These are phyloP conservation scores for Akebia trifoliata DNA, from an alignment of 164 flowering plant genomes.

Conservation along the genomic window DNA sequence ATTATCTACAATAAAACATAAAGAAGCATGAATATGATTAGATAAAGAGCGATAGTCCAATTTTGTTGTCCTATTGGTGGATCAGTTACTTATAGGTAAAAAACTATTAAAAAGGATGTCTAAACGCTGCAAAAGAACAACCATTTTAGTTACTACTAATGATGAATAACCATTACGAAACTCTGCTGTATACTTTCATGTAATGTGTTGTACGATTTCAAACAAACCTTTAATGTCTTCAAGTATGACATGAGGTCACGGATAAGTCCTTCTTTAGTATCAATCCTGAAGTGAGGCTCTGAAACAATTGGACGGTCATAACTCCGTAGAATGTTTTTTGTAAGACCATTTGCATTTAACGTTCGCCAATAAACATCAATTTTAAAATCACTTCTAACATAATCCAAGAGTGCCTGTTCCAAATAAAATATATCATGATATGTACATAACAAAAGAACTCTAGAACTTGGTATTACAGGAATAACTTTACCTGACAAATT, in stretches of 20 bases:
- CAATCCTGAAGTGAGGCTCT: slow-evolving; percentile 23
- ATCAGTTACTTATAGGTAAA: too few species aligned
- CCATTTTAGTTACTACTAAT: not conserved
- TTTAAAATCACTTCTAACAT: slow-evolving; percentile 22
- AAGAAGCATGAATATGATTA: too few species aligned
- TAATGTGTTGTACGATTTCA: not conserved
- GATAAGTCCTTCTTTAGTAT: slow-evolving; percentile 22
- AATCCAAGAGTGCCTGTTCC: slow-evolving; percentile 28
- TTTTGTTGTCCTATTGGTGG: too few species aligned
- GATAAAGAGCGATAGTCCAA: too few species aligned
- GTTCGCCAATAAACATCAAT: slow-evolving; percentile 25
- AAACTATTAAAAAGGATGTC: not conserved
- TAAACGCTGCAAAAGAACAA: not conserved
- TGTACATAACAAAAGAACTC: not conserved
- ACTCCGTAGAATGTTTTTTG: slow-evolving; percentile 20
- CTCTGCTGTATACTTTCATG: not conserved
- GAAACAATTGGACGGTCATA: slow-evolving; percentile 32
- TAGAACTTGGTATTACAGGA: not conserved
- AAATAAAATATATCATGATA: slow-evolving; percentile 8
- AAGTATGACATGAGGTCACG: slow-evolving; percentile 27
- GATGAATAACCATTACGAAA: not conserved
- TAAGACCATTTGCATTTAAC: slow-evolving; percentile 19
- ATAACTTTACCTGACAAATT: slow-evolving; percentile 25
- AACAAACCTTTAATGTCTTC: slow-evolving; percentile 28
- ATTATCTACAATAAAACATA: not conserved